These are phyloP conservation scores for Stygiomarasmius scandens DNA, from an alignment of 1,284 basidiomycete genomes.

Conservation along the genomic window DNA sequence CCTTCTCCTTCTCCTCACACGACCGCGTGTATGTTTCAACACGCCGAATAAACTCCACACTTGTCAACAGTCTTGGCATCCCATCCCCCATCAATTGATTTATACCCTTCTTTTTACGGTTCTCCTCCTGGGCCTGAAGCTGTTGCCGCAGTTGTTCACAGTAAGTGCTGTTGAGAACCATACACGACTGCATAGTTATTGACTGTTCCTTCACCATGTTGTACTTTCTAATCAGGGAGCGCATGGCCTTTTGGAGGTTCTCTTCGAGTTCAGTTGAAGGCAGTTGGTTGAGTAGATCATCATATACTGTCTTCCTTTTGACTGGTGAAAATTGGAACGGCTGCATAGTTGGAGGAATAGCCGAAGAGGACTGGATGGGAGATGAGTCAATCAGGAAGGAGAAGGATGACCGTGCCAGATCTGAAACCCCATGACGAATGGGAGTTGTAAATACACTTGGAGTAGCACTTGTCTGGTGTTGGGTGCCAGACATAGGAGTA, in stretches of 20 bases:
- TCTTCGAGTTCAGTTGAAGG: not conserved
- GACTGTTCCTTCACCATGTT: not conserved
- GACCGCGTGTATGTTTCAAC: not conserved
- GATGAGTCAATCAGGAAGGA: not conserved
- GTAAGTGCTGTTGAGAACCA: constrained; percentile 3
- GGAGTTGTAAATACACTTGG: not conserved
- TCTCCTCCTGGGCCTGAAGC: not conserved
- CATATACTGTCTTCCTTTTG: not conserved
- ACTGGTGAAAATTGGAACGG: not conserved
- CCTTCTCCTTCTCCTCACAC: constrained; percentile 1
- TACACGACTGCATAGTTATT: not conserved
- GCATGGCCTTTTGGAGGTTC: not conserved
- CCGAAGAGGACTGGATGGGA: not conserved
- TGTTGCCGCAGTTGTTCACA: not conserved
- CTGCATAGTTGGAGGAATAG: not conserved
- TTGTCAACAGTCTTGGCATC: not conserved
- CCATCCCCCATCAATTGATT: constrained; percentile 1
- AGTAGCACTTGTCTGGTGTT: too few species aligned
- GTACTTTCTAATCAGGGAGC: not conserved
- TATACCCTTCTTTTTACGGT: not conserved
- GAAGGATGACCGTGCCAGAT: not conserved
- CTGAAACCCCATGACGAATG: not conserved
- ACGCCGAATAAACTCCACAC: not conserved
- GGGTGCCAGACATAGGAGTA: not conserved
- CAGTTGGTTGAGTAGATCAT: not conserved